A percentile compares a stretch with the other conserved stretches of the same genome.
These are phyloP conservation scores for Gossypium armourianum DNA, from an alignment of 441 rosid genomes.

Conservation along the genomic window DNA sequence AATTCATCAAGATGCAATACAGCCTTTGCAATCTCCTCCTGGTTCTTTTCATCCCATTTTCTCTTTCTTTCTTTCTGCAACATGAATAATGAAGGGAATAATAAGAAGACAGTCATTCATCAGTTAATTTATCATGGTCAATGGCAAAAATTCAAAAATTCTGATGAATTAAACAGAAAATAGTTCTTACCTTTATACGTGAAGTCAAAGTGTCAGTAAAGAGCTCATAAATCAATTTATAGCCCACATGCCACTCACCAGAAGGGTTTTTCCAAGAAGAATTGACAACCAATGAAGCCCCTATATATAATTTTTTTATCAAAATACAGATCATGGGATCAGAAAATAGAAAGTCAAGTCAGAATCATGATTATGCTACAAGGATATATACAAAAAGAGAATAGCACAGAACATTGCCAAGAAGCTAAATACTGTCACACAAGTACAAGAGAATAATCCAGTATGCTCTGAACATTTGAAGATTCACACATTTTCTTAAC, in stretches of 20 bases:
- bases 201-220: slow-evolving; percentile 58
- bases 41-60: slow-evolving; percentile 76
- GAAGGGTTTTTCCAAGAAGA: slow-evolving; percentile 87
- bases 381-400: neutral
- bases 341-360: slow-evolving; percentile 3
- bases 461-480: neutral
- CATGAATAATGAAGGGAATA: slow-evolving; percentile 5
- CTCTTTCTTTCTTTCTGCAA: slow-evolving; percentile 73
- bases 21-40: slow-evolving; percentile 81
- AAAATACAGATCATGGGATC: neutral
- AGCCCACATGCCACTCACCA: slow-evolving; percentile 91
- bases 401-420: slow-evolving; percentile 1
- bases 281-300: slow-evolving; percentile 58
- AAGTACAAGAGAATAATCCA: neutral
- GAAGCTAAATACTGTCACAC: neutral
- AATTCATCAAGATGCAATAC: slow-evolving; percentile 65
- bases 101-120: neutral
- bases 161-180: slow-evolving; percentile 11
- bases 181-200: slow-evolving; percentile 60
- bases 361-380: neutral
- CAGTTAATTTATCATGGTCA: neutral
- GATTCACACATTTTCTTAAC: neutral
- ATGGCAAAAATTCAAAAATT: slow-evolving; percentile 4
- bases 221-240: slow-evolving; percentile 69
- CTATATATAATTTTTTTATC: slow-evolving; percentile 26